These are phyloP conservation scores for Beauveria scarabaeidicola DNA, from an alignment of 2,329 filamentous ascomycete species.

Conservation along the genomic window DNA sequence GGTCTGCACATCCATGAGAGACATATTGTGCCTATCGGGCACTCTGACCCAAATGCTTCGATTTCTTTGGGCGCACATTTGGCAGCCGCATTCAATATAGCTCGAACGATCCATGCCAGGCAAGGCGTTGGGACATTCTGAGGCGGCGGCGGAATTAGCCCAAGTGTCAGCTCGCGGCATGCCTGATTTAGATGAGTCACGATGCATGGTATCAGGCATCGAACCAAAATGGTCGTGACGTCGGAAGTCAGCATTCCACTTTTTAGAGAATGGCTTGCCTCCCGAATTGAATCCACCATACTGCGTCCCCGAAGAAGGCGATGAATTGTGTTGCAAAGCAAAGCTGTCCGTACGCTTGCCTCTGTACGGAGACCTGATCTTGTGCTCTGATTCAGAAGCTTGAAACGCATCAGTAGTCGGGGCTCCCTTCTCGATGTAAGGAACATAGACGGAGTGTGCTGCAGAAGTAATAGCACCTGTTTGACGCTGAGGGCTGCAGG, in stretches of 20 bases:
- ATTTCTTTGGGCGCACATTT: conserved; percentile 22
- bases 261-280: not conserved
- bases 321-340: not conserved
- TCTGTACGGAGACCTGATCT: not conserved
- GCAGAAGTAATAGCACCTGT: not conserved
- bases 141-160: not conserved
- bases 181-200: not conserved
- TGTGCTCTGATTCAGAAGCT: not conserved
- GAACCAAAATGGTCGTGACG: not conserved
- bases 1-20: conserved; percentile 17
- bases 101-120: not conserved
- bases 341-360: not conserved
- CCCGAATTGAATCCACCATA: not conserved
- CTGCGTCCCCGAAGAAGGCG: not conserved
- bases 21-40: conserved; percentile 14
- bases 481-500: not conserved
- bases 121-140: not conserved
- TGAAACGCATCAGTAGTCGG: too few species aligned
- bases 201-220: not conserved
- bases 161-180: not conserved
- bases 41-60: conserved; percentile 23
- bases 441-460: not conserved
- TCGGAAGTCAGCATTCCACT: not conserved
- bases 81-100: conserved; percentile 24
- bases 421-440: not conserved